These are phyloP conservation scores for Nematocida minor DNA, from an alignment of 371 early-diverging fungal species.

Conservation along the genomic window DNA sequence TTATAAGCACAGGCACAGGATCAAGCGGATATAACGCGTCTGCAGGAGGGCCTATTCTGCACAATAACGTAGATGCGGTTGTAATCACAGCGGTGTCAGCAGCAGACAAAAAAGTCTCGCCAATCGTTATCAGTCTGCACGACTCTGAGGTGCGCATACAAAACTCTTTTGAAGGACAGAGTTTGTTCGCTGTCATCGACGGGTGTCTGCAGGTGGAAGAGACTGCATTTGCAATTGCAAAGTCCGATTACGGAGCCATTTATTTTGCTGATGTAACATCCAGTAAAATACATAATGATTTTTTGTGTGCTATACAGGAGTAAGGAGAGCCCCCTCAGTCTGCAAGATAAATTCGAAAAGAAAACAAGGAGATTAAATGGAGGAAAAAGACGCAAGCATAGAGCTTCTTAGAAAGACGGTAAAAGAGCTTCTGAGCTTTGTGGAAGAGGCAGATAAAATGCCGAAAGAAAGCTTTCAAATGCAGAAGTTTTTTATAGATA, in stretches of 20 bases:
- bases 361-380: conserved; percentile 2
- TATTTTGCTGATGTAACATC: neutral
- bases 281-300: neutral
- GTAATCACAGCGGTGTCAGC: conserved; percentile 24
- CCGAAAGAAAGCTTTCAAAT: neutral
- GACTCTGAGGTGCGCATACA: neutral
- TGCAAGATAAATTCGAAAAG: neutral
- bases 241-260: neutral
- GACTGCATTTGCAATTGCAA: neutral
- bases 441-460: neutral
- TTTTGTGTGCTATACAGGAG: conserved; percentile 12
- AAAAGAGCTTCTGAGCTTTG: conserved; percentile 3
- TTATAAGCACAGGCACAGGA: conserved; percentile 52
- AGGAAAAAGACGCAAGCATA: neutral
- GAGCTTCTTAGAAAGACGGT: neutral
- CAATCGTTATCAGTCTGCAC: conserved; percentile 2
- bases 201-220: conserved; percentile 12
- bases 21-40: conserved; percentile 59
- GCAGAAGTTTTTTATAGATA: conserved; percentile 11
- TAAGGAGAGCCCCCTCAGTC: neutral
- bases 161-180: neutral
- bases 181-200: neutral
- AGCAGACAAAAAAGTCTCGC: conserved; percentile 21
- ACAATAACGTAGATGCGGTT: neutral
- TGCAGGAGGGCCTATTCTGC: conserved; percentile 53